Evolutionary conservation across 2,329 filamentous ascomycete species (phyloP).

Genomic region (Rutstroemia sp.): DNA sequence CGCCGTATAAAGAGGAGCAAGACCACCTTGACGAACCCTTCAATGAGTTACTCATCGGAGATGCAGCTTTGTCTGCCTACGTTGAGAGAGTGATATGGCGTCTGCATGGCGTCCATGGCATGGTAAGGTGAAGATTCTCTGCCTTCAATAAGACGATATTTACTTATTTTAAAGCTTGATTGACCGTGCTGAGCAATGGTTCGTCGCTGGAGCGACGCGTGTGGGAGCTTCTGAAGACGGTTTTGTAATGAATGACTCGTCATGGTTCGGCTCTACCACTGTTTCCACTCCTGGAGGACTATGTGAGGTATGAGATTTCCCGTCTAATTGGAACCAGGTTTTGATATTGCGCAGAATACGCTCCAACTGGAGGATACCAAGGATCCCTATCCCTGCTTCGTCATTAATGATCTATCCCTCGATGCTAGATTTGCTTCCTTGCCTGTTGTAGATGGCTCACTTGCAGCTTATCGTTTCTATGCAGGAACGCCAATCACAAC

Average conservation of each 20-base stretch:
- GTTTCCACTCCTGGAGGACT: slow-evolving; percentile 10
- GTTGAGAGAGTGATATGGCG: too few species aligned
- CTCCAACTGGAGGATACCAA: neutral
- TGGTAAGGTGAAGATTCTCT: too few species aligned
- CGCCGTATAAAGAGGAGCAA: too few species aligned
- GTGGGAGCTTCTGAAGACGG: slow-evolving; percentile 28
- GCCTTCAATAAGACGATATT: too few species aligned
- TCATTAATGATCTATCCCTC: neutral
- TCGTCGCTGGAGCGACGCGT: slow-evolving; percentile 36
- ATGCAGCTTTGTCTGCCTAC: too few species aligned
- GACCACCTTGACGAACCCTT: too few species aligned
- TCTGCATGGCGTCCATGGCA: too few species aligned
- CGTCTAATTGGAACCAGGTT: neutral
- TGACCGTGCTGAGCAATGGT: slow-evolving; percentile 20
- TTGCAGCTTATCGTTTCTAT: slow-evolving; percentile 21
- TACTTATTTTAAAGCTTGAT: slow-evolving; percentile 10
- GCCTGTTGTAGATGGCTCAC: neutral
- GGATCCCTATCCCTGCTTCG: neutral
- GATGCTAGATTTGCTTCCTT: neutral
- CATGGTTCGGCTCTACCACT: slow-evolving; percentile 1
- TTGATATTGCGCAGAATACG: neutral
- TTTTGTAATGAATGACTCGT: neutral
- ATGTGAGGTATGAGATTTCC: slow-evolving; percentile 3
- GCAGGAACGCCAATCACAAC: slow-evolving; percentile 21
- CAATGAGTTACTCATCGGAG: too few species aligned